Percentiles rank a stretch among this genome's conserved stretches.
Evolutionary conservation across 441 rosid species (phyloP).

Genomic region (Gossypium davidsonii): DNA sequence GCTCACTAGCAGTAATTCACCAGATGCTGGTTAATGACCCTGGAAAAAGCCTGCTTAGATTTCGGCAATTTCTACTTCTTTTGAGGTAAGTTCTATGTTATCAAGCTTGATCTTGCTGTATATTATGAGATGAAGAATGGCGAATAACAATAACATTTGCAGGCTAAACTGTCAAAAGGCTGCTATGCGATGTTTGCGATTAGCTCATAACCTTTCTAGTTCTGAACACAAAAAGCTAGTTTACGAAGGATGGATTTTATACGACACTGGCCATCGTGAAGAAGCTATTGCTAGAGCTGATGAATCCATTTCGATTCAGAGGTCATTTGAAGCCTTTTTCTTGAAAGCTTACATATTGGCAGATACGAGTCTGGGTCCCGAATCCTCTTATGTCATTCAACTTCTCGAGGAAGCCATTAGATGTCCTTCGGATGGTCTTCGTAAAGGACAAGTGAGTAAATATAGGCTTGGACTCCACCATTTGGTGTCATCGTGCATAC

Average conservation of each 20-base stretch:
- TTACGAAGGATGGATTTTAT: conserved; percentile 66
- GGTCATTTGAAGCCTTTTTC: conserved; percentile 64
- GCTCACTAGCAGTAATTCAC: conserved; percentile 56
- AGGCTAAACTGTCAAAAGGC: conserved; percentile 66
- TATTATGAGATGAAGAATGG: not conserved
- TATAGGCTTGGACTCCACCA: not conserved
- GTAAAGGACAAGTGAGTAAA: conserved; percentile 58
- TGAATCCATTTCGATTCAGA: conserved; percentile 48
- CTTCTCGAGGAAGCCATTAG: conserved; percentile 60
- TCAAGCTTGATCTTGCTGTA: not conserved
- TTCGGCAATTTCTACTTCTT: conserved; percentile 66
- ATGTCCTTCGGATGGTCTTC: conserved; percentile 66
- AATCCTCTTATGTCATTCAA: conserved; percentile 43
- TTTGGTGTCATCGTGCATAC: not conserved
- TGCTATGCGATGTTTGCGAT: conserved; percentile 49
- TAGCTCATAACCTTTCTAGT: conserved; percentile 47
- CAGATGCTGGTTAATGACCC: conserved; percentile 63
- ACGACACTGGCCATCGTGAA: conserved; percentile 52
- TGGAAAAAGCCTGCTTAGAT: conserved; percentile 46
- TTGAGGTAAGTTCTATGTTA: conserved; percentile 32
- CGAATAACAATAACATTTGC: not conserved
- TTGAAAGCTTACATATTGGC: conserved; percentile 64
- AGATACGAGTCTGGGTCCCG: conserved; percentile 38
- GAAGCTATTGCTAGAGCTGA: conserved; percentile 59
- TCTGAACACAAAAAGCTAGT: conserved; percentile 51